These are phyloP conservation scores for Eutypella sp. DNA, from an alignment of 2,329 filamentous ascomycete species.

Conservation along the genomic window DNA sequence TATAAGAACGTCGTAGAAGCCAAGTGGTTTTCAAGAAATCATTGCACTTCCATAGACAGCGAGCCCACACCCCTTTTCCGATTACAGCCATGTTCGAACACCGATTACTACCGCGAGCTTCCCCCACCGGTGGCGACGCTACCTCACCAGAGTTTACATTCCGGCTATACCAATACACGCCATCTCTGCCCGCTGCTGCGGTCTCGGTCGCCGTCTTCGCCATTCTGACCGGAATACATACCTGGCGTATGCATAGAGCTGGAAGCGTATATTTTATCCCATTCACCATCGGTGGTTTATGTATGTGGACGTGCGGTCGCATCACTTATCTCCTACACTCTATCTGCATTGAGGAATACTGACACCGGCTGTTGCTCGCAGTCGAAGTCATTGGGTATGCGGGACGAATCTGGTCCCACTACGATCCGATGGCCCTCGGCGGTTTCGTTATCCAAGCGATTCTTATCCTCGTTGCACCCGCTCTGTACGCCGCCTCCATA, in stretches of 20 bases:
- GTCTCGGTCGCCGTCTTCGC: constrained; percentile 9
- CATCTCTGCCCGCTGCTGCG: constrained; percentile 12
- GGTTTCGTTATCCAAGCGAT: constrained; percentile 19
- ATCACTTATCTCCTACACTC: background rate
- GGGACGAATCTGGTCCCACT: constrained; percentile 16
- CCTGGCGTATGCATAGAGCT: constrained; percentile 3
- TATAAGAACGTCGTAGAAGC: too few species aligned
- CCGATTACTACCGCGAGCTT: too few species aligned
- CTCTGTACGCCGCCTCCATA: constrained; percentile 29
- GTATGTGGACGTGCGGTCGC: too few species aligned
- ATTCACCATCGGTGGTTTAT: constrained; percentile 12
- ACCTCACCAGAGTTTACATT: constrained; percentile 2
- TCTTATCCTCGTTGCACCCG: constrained; percentile 15
- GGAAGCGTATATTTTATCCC: constrained; percentile 12
- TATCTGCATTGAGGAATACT: background rate
- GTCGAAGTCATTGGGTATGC: constrained; percentile 18
- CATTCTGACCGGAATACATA: constrained; percentile 8
- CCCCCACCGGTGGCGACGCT: background rate
- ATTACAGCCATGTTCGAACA: too few species aligned
- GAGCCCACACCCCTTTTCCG: background rate
- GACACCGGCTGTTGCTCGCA: background rate
- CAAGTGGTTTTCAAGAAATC: too few species aligned
- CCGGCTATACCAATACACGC: constrained; percentile 14
- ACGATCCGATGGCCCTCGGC: constrained; percentile 5
- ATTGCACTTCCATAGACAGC: too few species aligned